Evolutionary conservation across 2,329 filamentous ascomycete species (phyloP).

Genomic region (Zymoseptoria pseudotritici): DNA sequence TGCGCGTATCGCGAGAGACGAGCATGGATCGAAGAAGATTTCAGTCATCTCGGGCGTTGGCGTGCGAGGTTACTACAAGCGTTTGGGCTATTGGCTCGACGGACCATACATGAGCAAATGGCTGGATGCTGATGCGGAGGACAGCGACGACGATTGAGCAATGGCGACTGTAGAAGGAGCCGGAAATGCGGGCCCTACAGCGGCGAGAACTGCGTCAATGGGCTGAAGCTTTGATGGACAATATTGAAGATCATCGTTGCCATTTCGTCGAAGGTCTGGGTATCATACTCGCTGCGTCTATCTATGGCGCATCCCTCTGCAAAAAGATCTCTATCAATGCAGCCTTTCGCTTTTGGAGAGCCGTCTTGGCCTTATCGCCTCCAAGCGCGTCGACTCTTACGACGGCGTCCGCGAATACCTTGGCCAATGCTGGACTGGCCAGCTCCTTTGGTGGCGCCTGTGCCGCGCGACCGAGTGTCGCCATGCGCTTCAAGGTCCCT

Average conservation of each 20-base stretch:
- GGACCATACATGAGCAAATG: constrained; percentile 61
- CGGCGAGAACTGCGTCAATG: no score
- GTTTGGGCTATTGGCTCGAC: constrained; percentile 87
- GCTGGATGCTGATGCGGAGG: constrained; percentile 24
- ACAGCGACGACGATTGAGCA: constrained; percentile 24
- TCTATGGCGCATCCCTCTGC: constrained; percentile 26
- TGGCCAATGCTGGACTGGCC: constrained; percentile 55
- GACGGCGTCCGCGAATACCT: constrained; percentile 56
- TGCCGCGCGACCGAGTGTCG: constrained; percentile 40
- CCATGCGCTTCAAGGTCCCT: constrained; percentile 28
- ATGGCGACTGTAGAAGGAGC: not conserved
- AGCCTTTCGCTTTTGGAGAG: constrained; percentile 56
- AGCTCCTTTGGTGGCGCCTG: constrained; percentile 39
- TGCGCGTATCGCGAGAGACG: constrained; percentile 85
- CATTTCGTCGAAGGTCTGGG: not conserved
- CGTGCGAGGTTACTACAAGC: constrained; percentile 88
- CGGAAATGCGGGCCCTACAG: no score
- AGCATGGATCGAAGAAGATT: constrained; percentile 90
- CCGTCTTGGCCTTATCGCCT: constrained; percentile 53
- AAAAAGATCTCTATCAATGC: constrained; percentile 66
- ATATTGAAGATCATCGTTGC: no score
- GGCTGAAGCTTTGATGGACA: no score
- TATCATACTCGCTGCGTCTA: not conserved
- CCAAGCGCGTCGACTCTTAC: constrained; percentile 45
- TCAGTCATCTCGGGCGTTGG: constrained; percentile 97